Conservation (phyloP, 768 basidiomycete genomes). For the Tephrocybe rancida region DNA sequence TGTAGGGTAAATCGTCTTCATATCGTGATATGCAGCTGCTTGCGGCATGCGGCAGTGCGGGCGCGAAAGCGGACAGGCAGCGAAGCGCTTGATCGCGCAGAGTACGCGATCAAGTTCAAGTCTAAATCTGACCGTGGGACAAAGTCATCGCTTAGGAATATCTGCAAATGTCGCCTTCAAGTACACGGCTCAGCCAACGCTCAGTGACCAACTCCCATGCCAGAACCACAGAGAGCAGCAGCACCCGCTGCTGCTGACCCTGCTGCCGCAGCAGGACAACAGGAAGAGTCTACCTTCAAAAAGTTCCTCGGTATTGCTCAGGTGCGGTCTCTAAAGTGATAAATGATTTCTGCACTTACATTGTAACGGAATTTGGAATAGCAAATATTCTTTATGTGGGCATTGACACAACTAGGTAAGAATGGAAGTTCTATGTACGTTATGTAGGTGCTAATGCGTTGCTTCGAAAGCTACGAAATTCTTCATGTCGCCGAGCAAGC, state of each 20-base stretch:
- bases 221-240: conserved; percentile 18
- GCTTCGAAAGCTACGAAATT: conserved; percentile 27
- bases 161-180: neutral
- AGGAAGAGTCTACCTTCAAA: conserved; percentile 19
- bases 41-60: too few relatives aligned
- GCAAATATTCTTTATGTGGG: conserved; percentile 73
- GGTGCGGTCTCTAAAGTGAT: conserved; percentile 10
- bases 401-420: conserved; percentile 64
- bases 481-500: conserved; percentile 15
- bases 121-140: conserved; percentile 7
- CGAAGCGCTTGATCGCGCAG: too few relatives aligned
- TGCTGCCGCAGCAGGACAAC: conserved; percentile 9
- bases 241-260: conserved; percentile 12
- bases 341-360: neutral
- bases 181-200: neutral
- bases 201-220: conserved; percentile 16
- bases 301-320: conserved; percentile 26
- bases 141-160: conserved; percentile 8
- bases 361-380: conserved; percentile 26
- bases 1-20: too few relatives aligned
- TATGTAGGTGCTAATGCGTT: neutral
- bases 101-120: neutral
- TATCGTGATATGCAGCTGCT: too few relatives aligned
- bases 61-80: too few relatives aligned
- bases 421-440: neutral